Conservation (phyloP, 2,329 filamentous ascomycete species). For the Rosellinia necatrix region DNA sequence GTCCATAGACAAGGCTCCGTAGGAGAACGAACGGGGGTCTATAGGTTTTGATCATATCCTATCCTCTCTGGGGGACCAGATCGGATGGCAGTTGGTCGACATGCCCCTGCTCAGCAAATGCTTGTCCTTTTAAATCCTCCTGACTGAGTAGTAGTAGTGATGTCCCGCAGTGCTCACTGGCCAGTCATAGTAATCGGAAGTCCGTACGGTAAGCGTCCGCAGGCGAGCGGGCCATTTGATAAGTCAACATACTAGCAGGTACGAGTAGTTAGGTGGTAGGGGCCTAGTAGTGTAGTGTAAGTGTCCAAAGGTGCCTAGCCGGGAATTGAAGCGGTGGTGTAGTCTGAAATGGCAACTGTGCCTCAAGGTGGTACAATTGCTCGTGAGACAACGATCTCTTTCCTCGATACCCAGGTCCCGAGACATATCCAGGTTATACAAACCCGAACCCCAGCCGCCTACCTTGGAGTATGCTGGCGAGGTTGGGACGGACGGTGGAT, state of each 20-base stretch:
- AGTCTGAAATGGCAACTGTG: neutral
- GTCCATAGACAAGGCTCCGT: constrained; percentile 9
- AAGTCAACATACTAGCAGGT: neutral
- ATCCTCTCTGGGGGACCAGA: constrained; percentile 8
- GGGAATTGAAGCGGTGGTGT: too few species aligned
- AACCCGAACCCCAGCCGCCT: too few species aligned
- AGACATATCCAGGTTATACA: neutral
- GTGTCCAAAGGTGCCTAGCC: too few species aligned
- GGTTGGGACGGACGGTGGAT: constrained; percentile 15
- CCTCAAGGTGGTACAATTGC: neutral
- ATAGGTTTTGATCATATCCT: too few species aligned
- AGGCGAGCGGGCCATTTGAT: neutral
- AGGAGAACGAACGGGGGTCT: neutral
- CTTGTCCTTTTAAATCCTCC: too few species aligned
- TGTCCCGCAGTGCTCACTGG: constrained; percentile 35
- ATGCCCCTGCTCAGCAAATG: constrained; percentile 11
- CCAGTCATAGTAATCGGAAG: constrained; percentile 33
- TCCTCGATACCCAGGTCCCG: neutral
- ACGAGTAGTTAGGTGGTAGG: too few species aligned
- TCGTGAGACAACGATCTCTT: neutral
- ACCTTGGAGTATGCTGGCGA: neutral
- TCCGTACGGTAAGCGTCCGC: too few species aligned
- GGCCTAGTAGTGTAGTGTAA: too few species aligned
- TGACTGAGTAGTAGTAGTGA: too few species aligned
- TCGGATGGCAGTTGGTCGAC: neutral